Base-by-base conservation (phyloP, 2,329 filamentous ascomycete species). In the Helminthosporium solani region DNA sequence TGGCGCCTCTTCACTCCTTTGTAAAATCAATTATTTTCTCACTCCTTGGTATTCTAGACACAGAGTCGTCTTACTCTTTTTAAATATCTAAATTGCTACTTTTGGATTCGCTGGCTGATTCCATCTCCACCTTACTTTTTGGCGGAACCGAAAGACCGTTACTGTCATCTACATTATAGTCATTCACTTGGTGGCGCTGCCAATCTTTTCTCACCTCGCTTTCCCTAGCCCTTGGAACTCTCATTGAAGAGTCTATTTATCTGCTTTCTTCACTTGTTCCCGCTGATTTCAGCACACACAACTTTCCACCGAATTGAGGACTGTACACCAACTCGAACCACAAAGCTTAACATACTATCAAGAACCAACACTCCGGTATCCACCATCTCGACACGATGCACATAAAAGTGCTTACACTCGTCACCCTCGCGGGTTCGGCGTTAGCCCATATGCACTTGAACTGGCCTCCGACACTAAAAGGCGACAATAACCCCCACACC, bases 401-500 rank as follows among this genome's bases (percentile, higher is more conserved):
- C 48, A 55, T 49, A 23, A 62, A 57, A 38, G 40, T 44, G n/a
- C 42, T 68, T 15, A 55, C 57, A 18, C 36, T 64, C 21, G 54
- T 67, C 40, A 58, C 61, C 44, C 58, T 70, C 47, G 54, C 47
- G 48, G 56, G 55, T 53, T 54, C 51, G 50, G 60, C 60, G 35
- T 49, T 59, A 27, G 66, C 61, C 8, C 73, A 76, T 48, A 74
- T 76, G 73, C 70, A 68, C 48, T 67, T 76, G 25, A 52, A 62
- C 56, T 73, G 67, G 42, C 75, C 75, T 5, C 63, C 72, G 3
- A 65, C 74, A 1, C 70, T 77, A 44, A 73, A 70, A 40, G 72
- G 68, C 16, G 61, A 67, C 33, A 74, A 76, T 55, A 75, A 76
- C 47, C 73, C 73, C 16, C 64, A 73, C 59, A 68, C 63, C 34